Evolutionary conservation across 805 yeast species (phyloP).

Genomic region (Monosporozyma aerobia): DNA sequence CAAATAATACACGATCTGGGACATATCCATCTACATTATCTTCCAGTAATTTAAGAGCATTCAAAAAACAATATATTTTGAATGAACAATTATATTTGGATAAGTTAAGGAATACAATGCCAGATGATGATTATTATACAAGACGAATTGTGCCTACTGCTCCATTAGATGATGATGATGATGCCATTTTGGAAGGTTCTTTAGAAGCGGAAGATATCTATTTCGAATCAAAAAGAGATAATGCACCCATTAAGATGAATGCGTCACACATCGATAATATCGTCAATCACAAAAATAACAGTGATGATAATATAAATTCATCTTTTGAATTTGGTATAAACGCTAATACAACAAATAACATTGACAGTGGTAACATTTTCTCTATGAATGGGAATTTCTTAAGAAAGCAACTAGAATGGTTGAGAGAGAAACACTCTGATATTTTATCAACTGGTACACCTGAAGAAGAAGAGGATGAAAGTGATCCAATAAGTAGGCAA

Average conservation of each 20-base stretch:
- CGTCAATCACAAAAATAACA: slow-evolving; percentile 6
- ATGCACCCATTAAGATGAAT: neutral
- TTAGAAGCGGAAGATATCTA: slow-evolving; percentile 13
- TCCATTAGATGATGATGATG: slow-evolving; percentile 29
- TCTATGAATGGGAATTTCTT: slow-evolving; percentile 22
- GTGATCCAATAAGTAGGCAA: neutral
- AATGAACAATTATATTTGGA: slow-evolving; percentile 62
- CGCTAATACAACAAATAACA: slow-evolving; percentile 10
- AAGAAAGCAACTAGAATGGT: slow-evolving; percentile 24
- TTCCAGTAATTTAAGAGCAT: slow-evolving; percentile 10
- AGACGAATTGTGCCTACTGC: slow-evolving; percentile 43
- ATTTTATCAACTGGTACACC: neutral
- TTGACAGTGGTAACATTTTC: slow-evolving; percentile 15
- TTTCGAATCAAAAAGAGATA: neutral
- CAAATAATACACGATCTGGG: neutral
- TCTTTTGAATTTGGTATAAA: slow-evolving; percentile 27
- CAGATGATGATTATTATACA: slow-evolving; percentile 70
- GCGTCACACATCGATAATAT: neutral
- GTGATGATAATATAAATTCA: slow-evolving; percentile 15
- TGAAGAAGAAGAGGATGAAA: slow-evolving; percentile 9
- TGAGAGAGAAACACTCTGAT: slow-evolving; percentile 1
- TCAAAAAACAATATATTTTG: slow-evolving; percentile 29
- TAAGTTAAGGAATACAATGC: slow-evolving; percentile 49
- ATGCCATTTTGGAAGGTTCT: slow-evolving; percentile 26
- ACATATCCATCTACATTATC: neutral